Percentiles rank a stretch among this genome's conserved stretches.
phyloP scores from a whole-genome alignment of 2,329 filamentous ascomycete genomes.

The Aaosphaeria arxii region DNA sequence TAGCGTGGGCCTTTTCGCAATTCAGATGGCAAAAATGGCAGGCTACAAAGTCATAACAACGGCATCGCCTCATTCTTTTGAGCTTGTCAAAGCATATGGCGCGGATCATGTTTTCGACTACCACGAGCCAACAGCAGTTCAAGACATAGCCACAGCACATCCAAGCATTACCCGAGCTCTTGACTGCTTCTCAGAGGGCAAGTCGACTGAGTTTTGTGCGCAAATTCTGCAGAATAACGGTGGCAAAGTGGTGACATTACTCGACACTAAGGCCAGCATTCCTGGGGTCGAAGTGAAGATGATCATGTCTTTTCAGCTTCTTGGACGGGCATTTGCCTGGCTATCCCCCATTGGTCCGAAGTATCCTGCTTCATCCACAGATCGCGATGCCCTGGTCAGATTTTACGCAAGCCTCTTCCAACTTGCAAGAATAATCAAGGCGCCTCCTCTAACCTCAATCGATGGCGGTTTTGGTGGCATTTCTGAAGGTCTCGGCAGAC shows the following conservation, averaged over 20 bases:
- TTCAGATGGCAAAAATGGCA: slow-evolving; percentile 42
- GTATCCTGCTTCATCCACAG: neutral
- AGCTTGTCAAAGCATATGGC: slow-evolving; percentile 10
- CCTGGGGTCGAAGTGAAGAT: neutral
- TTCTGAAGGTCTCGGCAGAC: slow-evolving; percentile 26
- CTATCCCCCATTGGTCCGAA: neutral
- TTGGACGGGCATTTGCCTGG: neutral
- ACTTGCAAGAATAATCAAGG: slow-evolving; percentile 21
- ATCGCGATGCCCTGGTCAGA: neutral
- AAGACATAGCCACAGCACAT: slow-evolving; percentile 37
- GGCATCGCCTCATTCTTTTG: slow-evolving; percentile 7
- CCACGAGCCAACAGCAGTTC: slow-evolving; percentile 35
- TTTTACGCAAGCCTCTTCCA: neutral
- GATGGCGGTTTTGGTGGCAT: slow-evolving; percentile 23
- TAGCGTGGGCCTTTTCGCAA: slow-evolving; percentile 43
- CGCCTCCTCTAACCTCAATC: slow-evolving; percentile 27
- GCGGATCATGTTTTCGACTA: slow-evolving; percentile 39
- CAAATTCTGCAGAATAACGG: slow-evolving; percentile 17
- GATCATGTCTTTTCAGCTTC: neutral
- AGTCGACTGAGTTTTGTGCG: slow-evolving; percentile 5
- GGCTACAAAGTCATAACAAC: slow-evolving; percentile 9
- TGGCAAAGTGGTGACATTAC: slow-evolving; percentile 3
- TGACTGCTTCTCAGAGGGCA: neutral
- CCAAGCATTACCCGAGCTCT: neutral
- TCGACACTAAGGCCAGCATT: neutral